Conservation (phyloP, 768 basidiomycete genomes). For the Lactarius psammicola region DNA sequence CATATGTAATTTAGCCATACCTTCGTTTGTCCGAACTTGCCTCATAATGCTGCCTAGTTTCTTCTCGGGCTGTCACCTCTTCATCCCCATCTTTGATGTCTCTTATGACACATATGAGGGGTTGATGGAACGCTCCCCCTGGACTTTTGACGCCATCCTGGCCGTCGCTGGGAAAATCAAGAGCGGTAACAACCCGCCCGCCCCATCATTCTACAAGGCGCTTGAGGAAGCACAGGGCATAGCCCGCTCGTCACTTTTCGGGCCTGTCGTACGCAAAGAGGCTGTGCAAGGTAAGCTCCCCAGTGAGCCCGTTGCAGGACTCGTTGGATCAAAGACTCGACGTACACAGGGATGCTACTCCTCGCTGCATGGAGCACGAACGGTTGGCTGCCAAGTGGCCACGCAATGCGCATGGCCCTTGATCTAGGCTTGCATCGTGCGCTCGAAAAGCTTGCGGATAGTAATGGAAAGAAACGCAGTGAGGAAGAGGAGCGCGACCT, state of each 20-base stretch:
- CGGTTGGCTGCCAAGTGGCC: slow-evolving; percentile 93
- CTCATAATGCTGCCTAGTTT: slow-evolving; percentile 54
- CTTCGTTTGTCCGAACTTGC: background rate
- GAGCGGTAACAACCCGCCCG: slow-evolving; percentile 83
- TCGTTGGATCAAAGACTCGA: slow-evolving; percentile 1
- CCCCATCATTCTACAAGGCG: slow-evolving; percentile 84
- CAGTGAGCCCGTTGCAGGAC: background rate
- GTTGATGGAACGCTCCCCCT: slow-evolving; percentile 88
- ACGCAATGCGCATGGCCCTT: slow-evolving; percentile 94
- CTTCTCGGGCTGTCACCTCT: slow-evolving; percentile 94
- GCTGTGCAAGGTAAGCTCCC: slow-evolving; percentile 75
- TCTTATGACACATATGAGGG: slow-evolving; percentile 91
- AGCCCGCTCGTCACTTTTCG: slow-evolving; percentile 89
- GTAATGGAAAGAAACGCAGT: slow-evolving; percentile 57
- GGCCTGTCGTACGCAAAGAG: slow-evolving; percentile 91
- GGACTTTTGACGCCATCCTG: slow-evolving; percentile 92
- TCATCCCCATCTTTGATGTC: slow-evolving; percentile 94
- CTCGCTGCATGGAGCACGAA: slow-evolving; percentile 93
- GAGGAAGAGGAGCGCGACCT: slow-evolving; percentile 87
- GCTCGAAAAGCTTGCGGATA: slow-evolving; percentile 85
- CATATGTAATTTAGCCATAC: slow-evolving; percentile 62
- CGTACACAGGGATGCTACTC: slow-evolving; percentile 73
- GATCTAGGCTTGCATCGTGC: slow-evolving; percentile 93
- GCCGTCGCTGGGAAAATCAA: slow-evolving; percentile 91
- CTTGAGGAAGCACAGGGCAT: slow-evolving; percentile 96